These are phyloP conservation scores for Fonsecaea pugnacius DNA, from an alignment of 2,329 filamentous ascomycete genomes.

Conservation along the genomic window DNA sequence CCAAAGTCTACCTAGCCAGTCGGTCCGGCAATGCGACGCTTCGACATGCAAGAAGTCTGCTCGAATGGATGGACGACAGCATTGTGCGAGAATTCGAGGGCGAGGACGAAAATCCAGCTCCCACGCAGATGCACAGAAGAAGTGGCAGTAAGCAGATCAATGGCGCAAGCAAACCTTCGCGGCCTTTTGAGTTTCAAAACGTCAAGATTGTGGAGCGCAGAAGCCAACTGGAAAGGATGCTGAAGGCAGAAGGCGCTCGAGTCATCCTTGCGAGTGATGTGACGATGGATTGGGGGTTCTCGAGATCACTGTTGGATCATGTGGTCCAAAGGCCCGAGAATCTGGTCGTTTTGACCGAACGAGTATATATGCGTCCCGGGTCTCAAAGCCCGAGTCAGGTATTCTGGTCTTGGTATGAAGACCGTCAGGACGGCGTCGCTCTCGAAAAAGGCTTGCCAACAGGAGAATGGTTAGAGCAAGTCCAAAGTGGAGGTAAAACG, in stretches of 20 bases:
- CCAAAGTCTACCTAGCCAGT: slow-evolving; percentile 78
- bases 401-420: slow-evolving; percentile 80
- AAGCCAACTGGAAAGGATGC: slow-evolving; percentile 74
- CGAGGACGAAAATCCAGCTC: slow-evolving; percentile 43
- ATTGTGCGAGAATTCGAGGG: slow-evolving; percentile 89
- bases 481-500: slow-evolving; percentile 67
- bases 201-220: slow-evolving; percentile 81
- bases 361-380: slow-evolving; percentile 44
- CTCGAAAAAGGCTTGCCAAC: slow-evolving; percentile 57
- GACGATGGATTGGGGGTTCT: slow-evolving; percentile 93
- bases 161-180: slow-evolving; percentile 52
- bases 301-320: slow-evolving; percentile 74
- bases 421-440: slow-evolving; percentile 66
- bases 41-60: slow-evolving; percentile 88
- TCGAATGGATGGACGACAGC: slow-evolving; percentile 98
- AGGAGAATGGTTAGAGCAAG: slow-evolving; percentile 67
- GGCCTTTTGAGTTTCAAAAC: slow-evolving; percentile 89
- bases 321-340: slow-evolving; percentile 80
- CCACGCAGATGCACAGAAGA: slow-evolving; percentile 44
- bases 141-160: slow-evolving; percentile 51
- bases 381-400: slow-evolving; percentile 61
- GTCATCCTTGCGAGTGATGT: slow-evolving; percentile 91
- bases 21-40: slow-evolving; percentile 86
- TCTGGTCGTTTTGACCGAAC: slow-evolving; percentile 84
- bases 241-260: slow-evolving; percentile 58